Conservation (phyloP, 371 early-diverging fungal genomes). For the Catenaria anguillulae region DNA sequence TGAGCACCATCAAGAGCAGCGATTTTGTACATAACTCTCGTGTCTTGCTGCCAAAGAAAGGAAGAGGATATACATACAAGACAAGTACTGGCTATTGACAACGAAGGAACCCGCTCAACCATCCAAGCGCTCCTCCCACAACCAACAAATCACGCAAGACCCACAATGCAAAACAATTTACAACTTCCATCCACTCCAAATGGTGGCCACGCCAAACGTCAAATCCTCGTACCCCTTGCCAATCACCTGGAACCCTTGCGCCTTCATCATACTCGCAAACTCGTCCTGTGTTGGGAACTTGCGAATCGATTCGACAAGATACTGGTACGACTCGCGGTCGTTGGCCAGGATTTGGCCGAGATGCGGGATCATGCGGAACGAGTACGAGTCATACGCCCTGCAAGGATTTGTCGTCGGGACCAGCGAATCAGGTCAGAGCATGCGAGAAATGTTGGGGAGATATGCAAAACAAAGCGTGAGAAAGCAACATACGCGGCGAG, state of each 20-base stretch:
- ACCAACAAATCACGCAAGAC: too few species aligned
- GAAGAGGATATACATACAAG: too few species aligned
- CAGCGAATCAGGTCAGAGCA: too few species aligned
- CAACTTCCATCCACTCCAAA: conserved; percentile 82
- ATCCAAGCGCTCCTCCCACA: too few species aligned
- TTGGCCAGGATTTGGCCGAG: conserved; percentile 77
- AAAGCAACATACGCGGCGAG: conserved; percentile 43
- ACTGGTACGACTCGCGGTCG: conserved; percentile 87
- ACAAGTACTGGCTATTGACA: too few species aligned
- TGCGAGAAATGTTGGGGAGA: background rate
- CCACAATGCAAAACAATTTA: conserved; percentile 17
- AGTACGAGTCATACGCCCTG: conserved; percentile 80
- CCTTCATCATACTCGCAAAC: conserved; percentile 78
- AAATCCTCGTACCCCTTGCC: conserved; percentile 83
- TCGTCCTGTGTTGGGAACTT: conserved; percentile 81
- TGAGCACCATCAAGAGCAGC: too few species aligned
- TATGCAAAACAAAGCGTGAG: background rate
- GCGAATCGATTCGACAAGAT: conserved; percentile 95
- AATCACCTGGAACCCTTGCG: conserved; percentile 78
- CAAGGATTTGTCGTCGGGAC: too few species aligned
- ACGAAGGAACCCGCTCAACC: too few species aligned
- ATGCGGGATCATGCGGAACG: conserved; percentile 83
- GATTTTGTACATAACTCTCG: too few species aligned
- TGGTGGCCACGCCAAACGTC: conserved; percentile 92
- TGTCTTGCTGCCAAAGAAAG: too few species aligned